Evolutionary conservation across 164 flowering plant species (phyloP), one percentile per base, ranked within the genome.

Genomic region (Cinnamomum chago): DNA sequence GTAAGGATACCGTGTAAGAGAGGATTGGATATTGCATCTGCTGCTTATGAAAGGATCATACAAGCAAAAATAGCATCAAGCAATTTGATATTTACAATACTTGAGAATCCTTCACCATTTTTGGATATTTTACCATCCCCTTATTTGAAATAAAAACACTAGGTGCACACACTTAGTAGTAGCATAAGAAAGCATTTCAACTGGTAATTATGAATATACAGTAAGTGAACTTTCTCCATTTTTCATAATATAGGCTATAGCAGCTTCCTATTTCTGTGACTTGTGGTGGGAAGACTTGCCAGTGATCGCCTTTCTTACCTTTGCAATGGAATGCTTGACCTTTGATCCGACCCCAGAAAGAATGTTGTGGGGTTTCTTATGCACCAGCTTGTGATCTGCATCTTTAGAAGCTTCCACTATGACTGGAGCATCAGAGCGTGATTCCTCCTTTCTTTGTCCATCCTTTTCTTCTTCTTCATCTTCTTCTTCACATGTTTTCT

Each of bases 311-410:
- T 92, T 94, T 85, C 89, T 94, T 82, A 92, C 96, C 82, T 90
- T 92, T 47, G 91, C 84, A 76, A 94, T 88, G 50, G 98, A 94
- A 66, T 90, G 92, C 83, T 90, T 94, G 70, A 94, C 93, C 81
- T 92, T 92, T 74, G 93, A 88, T 28, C 95, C 93, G 3, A 92
- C 93, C n/a, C 95, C 95, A 23, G 96, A 91, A 28, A 94, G 76
- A 68, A 92, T 81, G 68, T 78, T 82, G 52, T 92, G 91, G 27
- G 91, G 83, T 80, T 92, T 92, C 81, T 91, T 91, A n/a, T 81
- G 90, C 24, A 79, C 25, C 67, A 78, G 79, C 75, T 88, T 94
- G 2, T 73, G 75, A 22, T 84, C 89, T 33, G 75, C 78, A 62
- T 89, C 94, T 79, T 77, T 83, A 1, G 88, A 76, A 76, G 87